Conservation (phyloP, 257 asterid species). For the Pogostemon cablin region DNA sequence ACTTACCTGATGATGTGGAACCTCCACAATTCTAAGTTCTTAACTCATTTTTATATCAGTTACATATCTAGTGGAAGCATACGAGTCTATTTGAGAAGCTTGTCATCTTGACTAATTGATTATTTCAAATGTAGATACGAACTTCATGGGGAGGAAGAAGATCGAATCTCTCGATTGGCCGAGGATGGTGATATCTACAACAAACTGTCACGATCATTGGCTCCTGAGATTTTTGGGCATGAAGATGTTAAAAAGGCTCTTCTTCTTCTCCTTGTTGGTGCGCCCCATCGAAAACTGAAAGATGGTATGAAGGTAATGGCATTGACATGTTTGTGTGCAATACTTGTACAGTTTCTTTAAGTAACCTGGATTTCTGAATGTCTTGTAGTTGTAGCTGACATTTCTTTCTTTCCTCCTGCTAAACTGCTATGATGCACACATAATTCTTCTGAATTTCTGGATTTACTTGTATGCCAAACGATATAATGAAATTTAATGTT, state of each 20-base stretch:
- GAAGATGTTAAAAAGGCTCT: conserved; percentile 93
- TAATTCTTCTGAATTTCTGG: neutral
- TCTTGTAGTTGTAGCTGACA: neutral
- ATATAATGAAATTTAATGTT: neutral
- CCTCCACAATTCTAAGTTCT: neutral
- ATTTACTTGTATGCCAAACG: neutral
- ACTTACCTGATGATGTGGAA: neutral
- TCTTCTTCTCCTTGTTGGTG: conserved; percentile 97
- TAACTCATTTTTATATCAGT: conserved; percentile 8
- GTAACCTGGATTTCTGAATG: neutral
- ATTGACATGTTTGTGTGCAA: conserved; percentile 18
- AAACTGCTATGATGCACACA: neutral
- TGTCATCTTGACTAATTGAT: neutral
- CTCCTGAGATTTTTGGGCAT: conserved; percentile 96
- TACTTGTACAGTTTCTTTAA: neutral
- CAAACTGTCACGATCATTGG: conserved; percentile 80
- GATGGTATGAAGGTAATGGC: conserved; percentile 91
- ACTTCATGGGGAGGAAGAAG: conserved; percentile 81
- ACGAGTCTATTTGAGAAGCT: neutral
- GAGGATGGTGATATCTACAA: conserved; percentile 93
- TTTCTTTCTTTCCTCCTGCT: conserved; percentile 6
- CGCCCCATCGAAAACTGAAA: conserved; percentile 91
- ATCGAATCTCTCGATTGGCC: conserved; percentile 74
- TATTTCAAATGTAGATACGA: conserved; percentile 44
- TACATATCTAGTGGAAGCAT: neutral